A percentile compares a stretch with the other conserved stretches of the same genome.
phyloP scores from a whole-genome alignment of 495 filamentous ascomycete genomes.

The Lentithecium fluviatile region DNA sequence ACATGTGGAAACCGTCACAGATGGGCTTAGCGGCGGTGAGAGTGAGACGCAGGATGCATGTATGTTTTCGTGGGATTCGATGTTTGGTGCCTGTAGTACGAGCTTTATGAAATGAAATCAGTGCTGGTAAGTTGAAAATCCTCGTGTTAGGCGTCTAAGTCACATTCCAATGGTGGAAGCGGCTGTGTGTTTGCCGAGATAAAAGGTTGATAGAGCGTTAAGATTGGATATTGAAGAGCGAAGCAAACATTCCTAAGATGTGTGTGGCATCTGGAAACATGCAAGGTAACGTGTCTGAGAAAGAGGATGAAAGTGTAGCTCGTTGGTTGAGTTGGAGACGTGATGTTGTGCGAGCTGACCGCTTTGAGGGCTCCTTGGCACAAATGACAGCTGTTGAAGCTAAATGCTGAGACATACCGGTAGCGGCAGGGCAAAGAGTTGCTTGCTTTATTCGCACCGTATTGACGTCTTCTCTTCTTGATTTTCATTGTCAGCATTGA shows the following conservation, averaged over 20 bases:
- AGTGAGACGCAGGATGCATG: no score
- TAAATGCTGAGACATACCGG: no score
- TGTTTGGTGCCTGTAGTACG: not conserved
- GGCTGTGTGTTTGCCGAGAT: not conserved
- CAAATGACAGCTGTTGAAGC: no score
- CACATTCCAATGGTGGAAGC: not conserved
- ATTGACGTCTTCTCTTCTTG: no score
- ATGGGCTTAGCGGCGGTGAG: no score
- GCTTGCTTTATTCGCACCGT: no score
- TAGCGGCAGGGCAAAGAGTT: no score
- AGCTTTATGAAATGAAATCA: no score
- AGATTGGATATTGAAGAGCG: not conserved
- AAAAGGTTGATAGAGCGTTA: not conserved
- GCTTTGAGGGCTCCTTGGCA: no score
- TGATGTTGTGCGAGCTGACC: slow-evolving; percentile 1
- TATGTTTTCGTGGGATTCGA: not conserved
- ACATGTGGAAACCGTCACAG: no score
- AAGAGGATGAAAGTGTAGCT: not conserved
- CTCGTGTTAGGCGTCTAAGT: not conserved
- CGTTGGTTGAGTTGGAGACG: not conserved
- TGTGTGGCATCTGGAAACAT: slow-evolving; percentile 16
- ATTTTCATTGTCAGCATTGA: no score
- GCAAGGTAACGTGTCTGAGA: slow-evolving; percentile 18
- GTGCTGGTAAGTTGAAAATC: not conserved
- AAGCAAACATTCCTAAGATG: slow-evolving; percentile 5